These are phyloP conservation scores for Candida insectalens DNA, from an alignment of 805 yeast genomes.

Conservation along the genomic window DNA sequence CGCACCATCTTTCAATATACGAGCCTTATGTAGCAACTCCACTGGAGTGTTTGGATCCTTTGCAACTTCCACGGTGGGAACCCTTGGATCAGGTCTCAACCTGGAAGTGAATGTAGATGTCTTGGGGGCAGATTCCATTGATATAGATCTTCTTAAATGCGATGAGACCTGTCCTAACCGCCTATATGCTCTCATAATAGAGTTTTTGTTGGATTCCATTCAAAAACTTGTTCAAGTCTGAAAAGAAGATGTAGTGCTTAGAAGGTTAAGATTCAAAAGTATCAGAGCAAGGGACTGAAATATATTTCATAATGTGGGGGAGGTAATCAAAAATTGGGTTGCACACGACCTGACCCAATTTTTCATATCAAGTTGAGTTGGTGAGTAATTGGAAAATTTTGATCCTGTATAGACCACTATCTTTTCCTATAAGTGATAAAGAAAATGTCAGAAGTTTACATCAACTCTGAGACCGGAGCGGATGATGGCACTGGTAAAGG, in stretches of 20 bases:
- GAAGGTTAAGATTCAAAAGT: no score
- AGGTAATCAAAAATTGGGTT: no score
- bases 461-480: slow-evolving; percentile 64
- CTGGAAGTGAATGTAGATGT: slow-evolving; percentile 19
- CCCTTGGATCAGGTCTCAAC: slow-evolving; percentile 21
- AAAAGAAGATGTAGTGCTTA: no score
- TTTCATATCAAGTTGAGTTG: no score
- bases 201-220: no score
- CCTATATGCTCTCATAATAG: no score
- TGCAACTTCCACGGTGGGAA: slow-evolving; percentile 19
- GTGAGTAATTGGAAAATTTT: no score
- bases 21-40: slow-evolving; percentile 37
- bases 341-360: no score
- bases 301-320: no score
- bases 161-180: neutral
- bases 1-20: slow-evolving; percentile 49
- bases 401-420: no score
- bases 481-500: slow-evolving; percentile 58
- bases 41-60: slow-evolving; percentile 18
- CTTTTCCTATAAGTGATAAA: neutral
- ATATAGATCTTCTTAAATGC: neutral
- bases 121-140: slow-evolving; percentile 16
- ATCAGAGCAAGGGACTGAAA: no score
- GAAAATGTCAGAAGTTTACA: slow-evolving; percentile 34
- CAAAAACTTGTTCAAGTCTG: no score